phyloP scores from a whole-genome alignment of 768 basidiomycete genomes.

The Lentinula aciculospora region DNA sequence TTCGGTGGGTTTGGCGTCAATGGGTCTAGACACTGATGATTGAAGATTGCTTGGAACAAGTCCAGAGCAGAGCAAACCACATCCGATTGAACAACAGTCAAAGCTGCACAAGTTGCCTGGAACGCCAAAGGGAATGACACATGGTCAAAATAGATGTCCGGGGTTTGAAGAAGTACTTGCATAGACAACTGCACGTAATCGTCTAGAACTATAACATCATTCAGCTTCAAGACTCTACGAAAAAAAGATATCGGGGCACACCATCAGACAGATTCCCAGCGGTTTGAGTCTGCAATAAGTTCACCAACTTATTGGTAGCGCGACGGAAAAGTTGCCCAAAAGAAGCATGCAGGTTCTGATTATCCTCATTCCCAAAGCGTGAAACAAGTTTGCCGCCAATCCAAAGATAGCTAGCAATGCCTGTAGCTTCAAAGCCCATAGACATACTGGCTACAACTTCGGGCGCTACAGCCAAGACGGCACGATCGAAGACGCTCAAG shows the following conservation, averaged over 20 bases:
- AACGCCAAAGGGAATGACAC: conserved; percentile 75
- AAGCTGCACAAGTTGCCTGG: conserved; percentile 66
- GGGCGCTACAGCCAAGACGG: conserved; percentile 63
- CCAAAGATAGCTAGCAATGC: conserved; percentile 88
- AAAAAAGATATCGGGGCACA: conserved; percentile 30
- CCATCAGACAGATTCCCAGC: conserved; percentile 84
- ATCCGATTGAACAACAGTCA: conserved; percentile 79
- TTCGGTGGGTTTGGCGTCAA: conserved; percentile 46
- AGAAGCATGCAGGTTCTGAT: conserved; percentile 46
- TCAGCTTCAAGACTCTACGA: background rate
- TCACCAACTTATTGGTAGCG: conserved; percentile 65
- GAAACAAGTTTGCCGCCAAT: conserved; percentile 83
- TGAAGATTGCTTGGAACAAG: conserved; percentile 68
- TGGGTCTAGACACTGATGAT: conserved; percentile 63
- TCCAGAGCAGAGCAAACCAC: conserved; percentile 81
- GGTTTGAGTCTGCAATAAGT: conserved; percentile 59
- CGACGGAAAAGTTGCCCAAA: conserved; percentile 68
- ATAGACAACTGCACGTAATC: conserved; percentile 85
- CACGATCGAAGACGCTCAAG: conserved; percentile 69
- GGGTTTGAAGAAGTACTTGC: conserved; percentile 59
- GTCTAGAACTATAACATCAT: conserved; percentile 68
- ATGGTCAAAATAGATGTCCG: conserved; percentile 77
- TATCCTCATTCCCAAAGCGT: conserved; percentile 66
- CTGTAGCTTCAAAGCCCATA: conserved; percentile 70
- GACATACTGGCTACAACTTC: conserved; percentile 73